Percentiles rank a stretch among this genome's conserved stretches.
Conservation (phyloP, 345 rosid genomes). For the Eucalyptus lansdowneana region DNA sequence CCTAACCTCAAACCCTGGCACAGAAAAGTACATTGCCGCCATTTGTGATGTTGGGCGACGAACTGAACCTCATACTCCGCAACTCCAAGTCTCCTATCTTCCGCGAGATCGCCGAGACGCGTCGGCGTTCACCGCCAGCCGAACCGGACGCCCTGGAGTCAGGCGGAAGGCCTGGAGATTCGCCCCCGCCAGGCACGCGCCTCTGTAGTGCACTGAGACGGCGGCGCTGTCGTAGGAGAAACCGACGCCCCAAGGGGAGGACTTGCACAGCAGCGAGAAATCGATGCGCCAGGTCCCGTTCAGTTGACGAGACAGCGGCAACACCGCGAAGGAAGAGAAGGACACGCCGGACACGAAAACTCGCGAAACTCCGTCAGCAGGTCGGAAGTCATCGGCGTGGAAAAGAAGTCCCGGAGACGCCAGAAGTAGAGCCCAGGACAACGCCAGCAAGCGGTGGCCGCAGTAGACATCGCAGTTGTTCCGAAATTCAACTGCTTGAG, state of each 20-base stretch:
- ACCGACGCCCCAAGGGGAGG: neutral
- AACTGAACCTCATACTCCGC: neutral
- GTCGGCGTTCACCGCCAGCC: neutral
- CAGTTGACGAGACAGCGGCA: neutral
- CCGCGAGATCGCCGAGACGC: neutral
- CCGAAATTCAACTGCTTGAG: neutral
- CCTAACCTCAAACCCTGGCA: neutral
- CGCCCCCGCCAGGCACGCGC: neutral
- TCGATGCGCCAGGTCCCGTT: neutral
- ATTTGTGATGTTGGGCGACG: too few relatives aligned
- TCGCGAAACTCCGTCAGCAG: neutral
- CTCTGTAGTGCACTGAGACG: neutral
- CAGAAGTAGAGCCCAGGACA: too few relatives aligned
- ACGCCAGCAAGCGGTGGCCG: too few relatives aligned
- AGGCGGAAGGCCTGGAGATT: neutral
- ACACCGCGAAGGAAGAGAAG: neutral
- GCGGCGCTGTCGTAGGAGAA: neutral
- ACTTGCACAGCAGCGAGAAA: neutral
- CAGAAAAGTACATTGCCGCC: neutral
- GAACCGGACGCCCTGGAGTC: neutral
- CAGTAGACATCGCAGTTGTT: too few relatives aligned
- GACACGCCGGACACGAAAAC: neutral
- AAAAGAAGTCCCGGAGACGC: too few relatives aligned
- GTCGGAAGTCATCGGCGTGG: too few relatives aligned
- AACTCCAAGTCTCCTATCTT: neutral